These are phyloP conservation scores for Lentithecium fluviatile DNA, from an alignment of 495 filamentous ascomycete species.

Conservation along the genomic window DNA sequence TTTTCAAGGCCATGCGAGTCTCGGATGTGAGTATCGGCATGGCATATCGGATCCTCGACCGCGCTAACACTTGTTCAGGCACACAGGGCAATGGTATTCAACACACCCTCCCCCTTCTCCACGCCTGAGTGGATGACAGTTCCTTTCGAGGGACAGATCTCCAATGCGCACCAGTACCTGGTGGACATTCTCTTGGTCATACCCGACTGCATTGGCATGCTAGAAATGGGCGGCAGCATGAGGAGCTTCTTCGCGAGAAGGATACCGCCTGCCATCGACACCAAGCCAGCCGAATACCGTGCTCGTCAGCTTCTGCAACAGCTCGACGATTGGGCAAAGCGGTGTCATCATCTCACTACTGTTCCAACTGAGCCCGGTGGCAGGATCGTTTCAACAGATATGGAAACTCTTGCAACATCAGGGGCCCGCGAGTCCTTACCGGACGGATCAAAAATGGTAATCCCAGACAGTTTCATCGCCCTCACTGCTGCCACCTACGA, in stretches of 20 bases:
- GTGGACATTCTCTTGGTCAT: constrained; percentile 25
- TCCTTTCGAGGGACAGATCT: constrained; percentile 9
- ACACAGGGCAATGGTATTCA: constrained; percentile 21
- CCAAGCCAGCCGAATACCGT: constrained; percentile 2
- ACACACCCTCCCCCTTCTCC: constrained; percentile 20
- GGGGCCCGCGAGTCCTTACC: neutral
- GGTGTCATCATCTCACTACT: constrained; percentile 12
- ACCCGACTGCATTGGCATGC: constrained; percentile 13
- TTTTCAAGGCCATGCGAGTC: constrained; percentile 24
- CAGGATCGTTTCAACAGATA: neutral
- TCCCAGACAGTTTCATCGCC: constrained; percentile 15
- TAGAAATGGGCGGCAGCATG: constrained; percentile 4
- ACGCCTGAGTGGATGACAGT: constrained; percentile 24
- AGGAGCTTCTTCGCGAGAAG: constrained; percentile 7
- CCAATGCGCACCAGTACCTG: constrained; percentile 21
- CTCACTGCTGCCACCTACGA: constrained; percentile 18
- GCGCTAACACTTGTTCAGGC: constrained; percentile 1
- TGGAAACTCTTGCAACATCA: constrained; percentile 1
- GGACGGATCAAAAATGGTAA: neutral
- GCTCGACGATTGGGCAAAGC: constrained; percentile 14
- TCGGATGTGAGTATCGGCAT: constrained; percentile 16
- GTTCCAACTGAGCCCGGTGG: neutral
- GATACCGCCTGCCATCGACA: constrained; percentile 5
- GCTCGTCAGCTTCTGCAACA: constrained; percentile 8
- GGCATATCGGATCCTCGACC: neutral